Conservation (phyloP, 2,329 filamentous ascomycete species). For the Diaporthe helianthi region DNA sequence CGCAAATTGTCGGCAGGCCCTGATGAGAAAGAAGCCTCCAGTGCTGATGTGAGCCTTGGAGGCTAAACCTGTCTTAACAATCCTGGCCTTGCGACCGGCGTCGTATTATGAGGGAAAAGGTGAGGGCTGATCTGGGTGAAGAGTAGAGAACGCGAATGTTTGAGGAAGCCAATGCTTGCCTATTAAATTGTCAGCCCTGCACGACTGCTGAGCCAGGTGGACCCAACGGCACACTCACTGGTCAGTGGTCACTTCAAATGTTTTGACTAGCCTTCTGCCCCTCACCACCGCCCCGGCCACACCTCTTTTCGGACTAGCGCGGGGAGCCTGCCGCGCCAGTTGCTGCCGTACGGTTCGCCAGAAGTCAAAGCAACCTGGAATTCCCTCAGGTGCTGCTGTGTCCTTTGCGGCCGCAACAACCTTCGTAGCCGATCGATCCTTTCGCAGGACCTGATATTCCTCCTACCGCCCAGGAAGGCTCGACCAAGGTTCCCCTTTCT, state of each 20-base stretch:
- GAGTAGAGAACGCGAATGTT: conserved; percentile 13
- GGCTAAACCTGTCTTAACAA: background rate
- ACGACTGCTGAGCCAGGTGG: conserved; percentile 2
- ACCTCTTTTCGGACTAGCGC: conserved; percentile 22
- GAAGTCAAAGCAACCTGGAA: background rate
- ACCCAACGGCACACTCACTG: background rate
- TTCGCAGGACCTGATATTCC: background rate
- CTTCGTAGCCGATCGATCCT: background rate
- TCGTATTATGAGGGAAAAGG: background rate
- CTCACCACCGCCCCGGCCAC: conserved; percentile 30
- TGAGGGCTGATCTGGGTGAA: conserved; percentile 3
- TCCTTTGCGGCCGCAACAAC: background rate
- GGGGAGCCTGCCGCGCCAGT: conserved; percentile 2
- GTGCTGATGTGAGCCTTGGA: background rate
- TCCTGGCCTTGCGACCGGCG: background rate
- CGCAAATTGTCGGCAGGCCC: background rate
- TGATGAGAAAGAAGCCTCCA: conserved; percentile 8
- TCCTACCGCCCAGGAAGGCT: background rate
- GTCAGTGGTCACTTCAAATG: too few species aligned
- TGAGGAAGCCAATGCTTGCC: conserved; percentile 32
- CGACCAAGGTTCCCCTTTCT: conserved; percentile 19
- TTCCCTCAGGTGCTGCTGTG: background rate
- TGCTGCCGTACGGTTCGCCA: conserved; percentile 2
- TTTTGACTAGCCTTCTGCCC: conserved; percentile 28
- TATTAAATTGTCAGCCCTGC: conserved; percentile 29